phyloP scores from a whole-genome alignment of 108 stramenopile species.

The Nitzschia palea region DNA sequence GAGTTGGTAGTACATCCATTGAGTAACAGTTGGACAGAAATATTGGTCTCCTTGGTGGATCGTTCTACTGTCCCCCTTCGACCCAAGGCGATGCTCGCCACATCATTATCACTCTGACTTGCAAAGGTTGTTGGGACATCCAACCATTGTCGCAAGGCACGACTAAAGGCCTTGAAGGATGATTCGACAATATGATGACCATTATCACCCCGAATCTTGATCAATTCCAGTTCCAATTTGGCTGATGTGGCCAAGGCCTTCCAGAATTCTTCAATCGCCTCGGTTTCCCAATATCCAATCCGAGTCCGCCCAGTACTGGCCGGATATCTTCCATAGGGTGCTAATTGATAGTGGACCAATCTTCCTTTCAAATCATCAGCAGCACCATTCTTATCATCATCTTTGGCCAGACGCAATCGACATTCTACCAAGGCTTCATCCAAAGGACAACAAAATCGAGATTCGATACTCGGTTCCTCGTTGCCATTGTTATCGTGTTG shows the following conservation, averaged over 20 bases:
- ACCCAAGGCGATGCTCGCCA: conserved; percentile 41
- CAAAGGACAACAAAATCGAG: conserved; percentile 81
- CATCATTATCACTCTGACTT: conserved; percentile 40
- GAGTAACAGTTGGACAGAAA: conserved; percentile 54
- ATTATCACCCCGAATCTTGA: conserved; percentile 77
- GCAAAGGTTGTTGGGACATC: conserved; percentile 32
- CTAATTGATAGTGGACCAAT: conserved; percentile 40
- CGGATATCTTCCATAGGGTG: conserved; percentile 82
- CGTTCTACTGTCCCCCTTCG: conserved; percentile 59
- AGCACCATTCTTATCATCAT: conserved; percentile 14
- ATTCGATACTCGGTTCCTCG: no score
- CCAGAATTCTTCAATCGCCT: conserved; percentile 56
- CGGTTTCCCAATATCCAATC: conserved; percentile 65
- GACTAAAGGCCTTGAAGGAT: conserved; percentile 83
- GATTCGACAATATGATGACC: conserved; percentile 84
- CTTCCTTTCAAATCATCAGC: conserved; percentile 4
- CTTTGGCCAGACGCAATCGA: conserved; percentile 28
- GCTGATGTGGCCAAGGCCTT: conserved; percentile 46
- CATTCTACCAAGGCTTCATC: conserved; percentile 86
- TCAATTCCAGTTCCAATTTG: conserved; percentile 49
- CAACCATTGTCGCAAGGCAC: conserved; percentile 71
- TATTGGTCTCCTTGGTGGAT: conserved; percentile 84
- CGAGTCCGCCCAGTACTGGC: conserved; percentile 52
- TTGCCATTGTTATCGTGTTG: no score
- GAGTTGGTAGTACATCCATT: conserved; percentile 39